These are phyloP conservation scores for Claviceps sp. DNA, from an alignment of 2,329 filamentous ascomycete genomes.

Conservation along the genomic window DNA sequence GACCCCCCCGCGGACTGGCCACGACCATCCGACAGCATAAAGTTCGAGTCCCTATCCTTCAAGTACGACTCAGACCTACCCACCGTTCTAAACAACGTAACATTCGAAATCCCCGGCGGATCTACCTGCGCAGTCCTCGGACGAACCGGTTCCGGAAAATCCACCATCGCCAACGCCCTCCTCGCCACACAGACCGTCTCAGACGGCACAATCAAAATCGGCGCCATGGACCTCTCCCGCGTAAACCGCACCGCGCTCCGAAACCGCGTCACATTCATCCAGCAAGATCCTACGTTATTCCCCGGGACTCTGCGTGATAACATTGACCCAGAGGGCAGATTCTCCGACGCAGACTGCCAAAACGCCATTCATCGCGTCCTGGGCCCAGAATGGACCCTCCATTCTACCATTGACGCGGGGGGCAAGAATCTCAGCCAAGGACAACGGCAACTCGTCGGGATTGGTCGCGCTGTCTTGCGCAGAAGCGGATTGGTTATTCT, in stretches of 20 bases:
- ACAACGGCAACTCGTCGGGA: conserved; percentile 47
- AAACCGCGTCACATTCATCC: conserved; percentile 47
- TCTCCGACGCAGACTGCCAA: conserved; percentile 36
- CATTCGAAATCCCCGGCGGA: conserved; percentile 56
- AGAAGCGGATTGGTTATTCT: conserved; percentile 46
- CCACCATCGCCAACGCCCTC: conserved; percentile 52
- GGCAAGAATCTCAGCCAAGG: conserved; percentile 50
- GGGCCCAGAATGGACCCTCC: conserved; percentile 31
- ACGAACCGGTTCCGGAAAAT: conserved; percentile 78
- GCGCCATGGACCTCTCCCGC: conserved; percentile 35
- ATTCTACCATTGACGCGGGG: conserved; percentile 41
- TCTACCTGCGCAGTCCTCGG: conserved; percentile 58
- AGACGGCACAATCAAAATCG: conserved; percentile 39
- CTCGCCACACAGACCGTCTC: conserved; percentile 40
- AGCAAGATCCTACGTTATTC: conserved; percentile 50
- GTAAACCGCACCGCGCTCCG: conserved; percentile 43
- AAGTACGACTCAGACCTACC: conserved; percentile 68
- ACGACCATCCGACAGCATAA: conserved; percentile 53
- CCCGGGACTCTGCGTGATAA: conserved; percentile 47
- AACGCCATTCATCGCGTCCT: conserved; percentile 47
- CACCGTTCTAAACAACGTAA: conserved; percentile 54
- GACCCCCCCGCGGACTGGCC: conserved; percentile 69
- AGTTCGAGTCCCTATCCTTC: conserved; percentile 65
- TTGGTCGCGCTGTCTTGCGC: conserved; percentile 45
- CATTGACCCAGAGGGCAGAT: conserved; percentile 52